Evolutionary conservation across 2,329 filamentous ascomycete genomes (phyloP).

Genomic region (Fonsecaea nubica): DNA sequence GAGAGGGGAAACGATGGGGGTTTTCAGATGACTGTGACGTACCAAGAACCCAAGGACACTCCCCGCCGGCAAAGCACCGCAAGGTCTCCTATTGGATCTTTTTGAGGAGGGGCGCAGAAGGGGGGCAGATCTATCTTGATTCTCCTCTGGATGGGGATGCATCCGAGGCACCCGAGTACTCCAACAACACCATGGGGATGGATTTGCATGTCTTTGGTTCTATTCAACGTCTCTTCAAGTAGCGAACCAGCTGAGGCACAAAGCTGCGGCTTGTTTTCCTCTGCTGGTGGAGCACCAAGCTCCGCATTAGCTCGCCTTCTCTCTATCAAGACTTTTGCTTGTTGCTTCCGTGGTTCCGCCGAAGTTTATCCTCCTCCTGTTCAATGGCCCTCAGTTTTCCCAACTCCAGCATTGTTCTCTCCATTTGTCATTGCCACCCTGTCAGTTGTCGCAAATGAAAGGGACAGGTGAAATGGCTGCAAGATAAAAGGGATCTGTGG

Average conservation of each 20-base stretch:
- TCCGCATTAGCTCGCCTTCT: background rate
- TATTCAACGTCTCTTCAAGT: background rate
- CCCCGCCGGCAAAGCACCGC: constrained; percentile 1
- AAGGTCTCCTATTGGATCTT: background rate
- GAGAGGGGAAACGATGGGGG: constrained; percentile 12
- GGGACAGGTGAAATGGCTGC: constrained; percentile 12
- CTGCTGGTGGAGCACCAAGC: background rate
- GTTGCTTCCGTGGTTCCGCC: background rate
- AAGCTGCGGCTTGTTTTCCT: background rate
- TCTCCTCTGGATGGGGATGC: constrained; percentile 1
- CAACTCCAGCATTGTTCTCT: background rate
- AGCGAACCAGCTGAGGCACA: background rate
- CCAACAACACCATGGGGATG: background rate
- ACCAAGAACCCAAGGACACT: background rate
- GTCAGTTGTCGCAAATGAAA: constrained; percentile 9
- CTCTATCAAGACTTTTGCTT: background rate
- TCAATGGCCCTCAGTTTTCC: background rate
- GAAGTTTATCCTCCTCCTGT: background rate
- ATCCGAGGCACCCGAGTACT: background rate
- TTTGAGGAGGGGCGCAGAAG: background rate
- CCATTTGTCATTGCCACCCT: background rate
- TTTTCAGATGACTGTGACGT: constrained; percentile 9
- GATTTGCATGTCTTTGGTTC: background rate
- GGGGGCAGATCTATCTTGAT: constrained; percentile 7
- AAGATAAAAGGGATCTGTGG: constrained; percentile 5